Evolutionary conservation across 176 grass and related monocot species (phyloP).

Genomic region (Miscanthus lutarioriparius): DNA sequence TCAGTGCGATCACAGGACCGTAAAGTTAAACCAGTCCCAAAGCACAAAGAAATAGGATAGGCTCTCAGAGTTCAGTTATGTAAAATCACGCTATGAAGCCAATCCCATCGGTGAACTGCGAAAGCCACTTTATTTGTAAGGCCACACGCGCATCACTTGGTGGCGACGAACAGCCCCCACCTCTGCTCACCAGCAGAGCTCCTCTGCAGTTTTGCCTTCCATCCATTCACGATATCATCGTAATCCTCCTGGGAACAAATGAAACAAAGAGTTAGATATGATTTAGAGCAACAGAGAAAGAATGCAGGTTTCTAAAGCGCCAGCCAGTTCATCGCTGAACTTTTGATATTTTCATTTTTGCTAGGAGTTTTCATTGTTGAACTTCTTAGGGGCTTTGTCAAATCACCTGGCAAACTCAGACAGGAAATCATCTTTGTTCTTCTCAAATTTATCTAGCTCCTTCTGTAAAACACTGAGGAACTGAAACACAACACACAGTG

Average conservation of each 20-base stretch:
- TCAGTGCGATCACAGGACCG: not conserved
- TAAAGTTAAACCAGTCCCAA: not conserved
- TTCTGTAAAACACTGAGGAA: slow-evolving; percentile 69
- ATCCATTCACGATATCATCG: slow-evolving; percentile 79
- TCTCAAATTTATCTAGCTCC: slow-evolving; percentile 77
- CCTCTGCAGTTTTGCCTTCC: slow-evolving; percentile 85
- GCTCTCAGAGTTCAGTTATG: not conserved
- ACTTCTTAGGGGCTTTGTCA: not conserved
- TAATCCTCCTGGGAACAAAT: slow-evolving; percentile 67
- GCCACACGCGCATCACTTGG: slow-evolving; percentile 35
- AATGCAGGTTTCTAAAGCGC: not conserved
- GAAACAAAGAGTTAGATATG: not conserved
- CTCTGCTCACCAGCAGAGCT: slow-evolving; percentile 81
- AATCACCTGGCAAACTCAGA: slow-evolving; percentile 80
- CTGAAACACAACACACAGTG: slow-evolving; percentile 41
- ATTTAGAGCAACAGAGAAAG: not conserved
- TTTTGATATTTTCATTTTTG: not conserved
- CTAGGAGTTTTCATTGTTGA: not conserved
- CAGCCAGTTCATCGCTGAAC: not conserved
- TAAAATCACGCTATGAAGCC: slow-evolving; percentile 1
- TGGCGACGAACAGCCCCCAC: slow-evolving; percentile 93
- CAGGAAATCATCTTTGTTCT: slow-evolving; percentile 75
- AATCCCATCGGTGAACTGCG: not conserved
- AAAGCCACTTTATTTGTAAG: slow-evolving; percentile 36
- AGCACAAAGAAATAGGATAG: not conserved